phyloP scores from a whole-genome alignment of 805 yeast genomes.

The Isabelozyma pseudorhagii region DNA sequence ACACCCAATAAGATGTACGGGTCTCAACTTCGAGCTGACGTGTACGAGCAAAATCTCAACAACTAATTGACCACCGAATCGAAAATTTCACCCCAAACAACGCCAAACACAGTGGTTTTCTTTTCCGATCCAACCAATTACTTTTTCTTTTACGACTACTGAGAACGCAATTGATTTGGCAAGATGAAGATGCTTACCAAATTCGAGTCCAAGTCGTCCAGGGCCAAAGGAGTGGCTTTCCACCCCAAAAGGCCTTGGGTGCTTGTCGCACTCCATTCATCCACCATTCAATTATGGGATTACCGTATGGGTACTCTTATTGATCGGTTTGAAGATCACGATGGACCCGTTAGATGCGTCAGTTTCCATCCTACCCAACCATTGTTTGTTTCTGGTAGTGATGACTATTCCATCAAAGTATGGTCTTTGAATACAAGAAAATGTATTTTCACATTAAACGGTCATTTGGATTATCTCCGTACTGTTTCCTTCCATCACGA shows the following conservation, averaged over 20 bases:
- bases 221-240: constrained; percentile 97
- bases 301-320: constrained; percentile 98
- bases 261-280: constrained; percentile 88
- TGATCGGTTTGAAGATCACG: constrained; percentile 96
- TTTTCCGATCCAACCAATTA: neutral
- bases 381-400: constrained; percentile 94
- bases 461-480: constrained; percentile 94
- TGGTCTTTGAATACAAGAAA: constrained; percentile 94
- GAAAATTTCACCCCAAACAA: neutral
- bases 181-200: constrained; percentile 74
- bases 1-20: neutral
- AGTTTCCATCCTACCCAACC: constrained; percentile 99
- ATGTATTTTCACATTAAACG: constrained; percentile 85
- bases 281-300: constrained; percentile 99
- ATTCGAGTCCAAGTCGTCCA: constrained; percentile 95
- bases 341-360: constrained; percentile 95
- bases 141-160: neutral
- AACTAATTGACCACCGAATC: neutral
- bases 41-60: neutral
- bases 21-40: neutral
- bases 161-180: constrained; percentile 7
- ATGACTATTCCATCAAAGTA: constrained; percentile 90
- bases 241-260: constrained; percentile 97
- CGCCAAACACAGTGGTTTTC: neutral
- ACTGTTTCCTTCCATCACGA: constrained; percentile 93